These are phyloP conservation scores for Aspergillus pseudoterreus DNA, from an alignment of 2,329 filamentous ascomycete genomes.

Conservation along the genomic window DNA sequence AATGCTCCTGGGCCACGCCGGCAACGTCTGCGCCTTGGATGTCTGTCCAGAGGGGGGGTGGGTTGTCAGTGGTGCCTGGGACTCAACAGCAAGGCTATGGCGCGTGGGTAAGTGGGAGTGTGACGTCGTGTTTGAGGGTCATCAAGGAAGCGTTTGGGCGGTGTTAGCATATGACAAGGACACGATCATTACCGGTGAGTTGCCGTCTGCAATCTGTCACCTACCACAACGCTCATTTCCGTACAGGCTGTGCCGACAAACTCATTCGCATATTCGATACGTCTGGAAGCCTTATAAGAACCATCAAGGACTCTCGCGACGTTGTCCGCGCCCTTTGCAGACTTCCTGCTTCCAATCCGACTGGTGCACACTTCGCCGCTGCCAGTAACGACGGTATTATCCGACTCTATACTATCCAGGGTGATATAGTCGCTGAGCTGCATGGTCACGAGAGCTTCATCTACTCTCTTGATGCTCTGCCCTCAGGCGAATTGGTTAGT, in stretches of 20 bases:
- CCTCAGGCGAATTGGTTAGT: slow-evolving; percentile 84
- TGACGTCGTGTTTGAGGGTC: slow-evolving; percentile 67
- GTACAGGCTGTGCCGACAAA: slow-evolving; percentile 75
- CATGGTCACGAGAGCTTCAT: slow-evolving; percentile 93
- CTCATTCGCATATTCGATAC: slow-evolving; percentile 77
- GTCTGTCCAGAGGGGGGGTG: slow-evolving; percentile 67
- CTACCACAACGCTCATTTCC: slow-evolving; percentile 13
- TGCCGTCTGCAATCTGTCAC: background rate
- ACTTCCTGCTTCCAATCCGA: slow-evolving; percentile 70
- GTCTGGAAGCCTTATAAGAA: slow-evolving; percentile 60
- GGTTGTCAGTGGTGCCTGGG: slow-evolving; percentile 92
- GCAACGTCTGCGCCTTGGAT: slow-evolving; percentile 86
- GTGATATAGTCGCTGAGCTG: slow-evolving; percentile 71
- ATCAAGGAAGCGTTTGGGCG: slow-evolving; percentile 84
- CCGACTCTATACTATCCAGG: slow-evolving; percentile 79
- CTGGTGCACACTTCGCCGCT: slow-evolving; percentile 87
- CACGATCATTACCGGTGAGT: slow-evolving; percentile 69
- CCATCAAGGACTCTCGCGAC: slow-evolving; percentile 69
- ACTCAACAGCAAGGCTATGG: slow-evolving; percentile 84
- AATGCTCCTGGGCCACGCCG: slow-evolving; percentile 77
- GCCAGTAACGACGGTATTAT: slow-evolving; percentile 91
- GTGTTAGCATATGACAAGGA: slow-evolving; percentile 77
- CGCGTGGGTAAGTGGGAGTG: slow-evolving; percentile 79
- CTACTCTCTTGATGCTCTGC: slow-evolving; percentile 74
- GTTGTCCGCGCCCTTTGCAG: slow-evolving; percentile 85